A percentile compares a stretch with the other conserved stretches of the same genome.
phyloP scores from a whole-genome alignment of 2,329 filamentous ascomycete species.

The Dichotomopilus funicola region DNA sequence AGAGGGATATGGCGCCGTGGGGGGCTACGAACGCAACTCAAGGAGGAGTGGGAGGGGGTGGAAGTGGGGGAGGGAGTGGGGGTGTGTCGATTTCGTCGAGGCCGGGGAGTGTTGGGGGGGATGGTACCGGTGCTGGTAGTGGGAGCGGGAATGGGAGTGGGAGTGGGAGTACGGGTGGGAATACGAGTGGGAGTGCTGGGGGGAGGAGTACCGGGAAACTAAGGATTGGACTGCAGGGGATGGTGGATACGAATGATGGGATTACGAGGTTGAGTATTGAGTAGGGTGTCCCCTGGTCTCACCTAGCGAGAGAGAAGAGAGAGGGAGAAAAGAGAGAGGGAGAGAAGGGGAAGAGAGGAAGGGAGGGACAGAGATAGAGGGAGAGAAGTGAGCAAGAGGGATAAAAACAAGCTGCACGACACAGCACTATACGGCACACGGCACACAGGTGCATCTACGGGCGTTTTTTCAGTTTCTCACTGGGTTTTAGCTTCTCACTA shows the following conservation, averaged over 20 bases:
- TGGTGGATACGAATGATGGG: conserved; percentile 92
- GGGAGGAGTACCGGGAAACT: conserved; percentile 42
- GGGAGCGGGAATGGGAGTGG: conserved; percentile 37
- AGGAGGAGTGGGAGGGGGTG: conserved; percentile 30
- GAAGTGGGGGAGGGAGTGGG: neutral
- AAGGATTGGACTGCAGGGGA: conserved; percentile 77
- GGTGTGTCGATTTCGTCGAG: conserved; percentile 44
- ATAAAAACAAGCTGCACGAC: neutral
- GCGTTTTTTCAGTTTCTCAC: neutral
- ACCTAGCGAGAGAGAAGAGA: neutral
- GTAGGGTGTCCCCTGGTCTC: conserved; percentile 31
- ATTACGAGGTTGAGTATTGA: conserved; percentile 98
- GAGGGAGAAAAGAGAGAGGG: neutral
- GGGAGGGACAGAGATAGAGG: neutral
- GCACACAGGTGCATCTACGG: neutral
- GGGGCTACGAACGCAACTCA: conserved; percentile 55
- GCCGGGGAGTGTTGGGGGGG: conserved; percentile 55
- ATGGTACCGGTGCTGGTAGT: conserved; percentile 22
- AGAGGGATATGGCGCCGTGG: conserved; percentile 65
- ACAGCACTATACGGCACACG: neutral
- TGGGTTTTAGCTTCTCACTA: neutral
- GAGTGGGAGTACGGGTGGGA: conserved; percentile 41
- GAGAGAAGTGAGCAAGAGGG: neutral
- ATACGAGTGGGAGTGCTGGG: conserved; percentile 24
- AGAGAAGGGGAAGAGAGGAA: too few relatives aligned